A percentile compares a stretch with the other conserved stretches of the same genome.
These are phyloP conservation scores for Malus fusca DNA, from an alignment of 306 rosid genomes.

Conservation along the genomic window DNA sequence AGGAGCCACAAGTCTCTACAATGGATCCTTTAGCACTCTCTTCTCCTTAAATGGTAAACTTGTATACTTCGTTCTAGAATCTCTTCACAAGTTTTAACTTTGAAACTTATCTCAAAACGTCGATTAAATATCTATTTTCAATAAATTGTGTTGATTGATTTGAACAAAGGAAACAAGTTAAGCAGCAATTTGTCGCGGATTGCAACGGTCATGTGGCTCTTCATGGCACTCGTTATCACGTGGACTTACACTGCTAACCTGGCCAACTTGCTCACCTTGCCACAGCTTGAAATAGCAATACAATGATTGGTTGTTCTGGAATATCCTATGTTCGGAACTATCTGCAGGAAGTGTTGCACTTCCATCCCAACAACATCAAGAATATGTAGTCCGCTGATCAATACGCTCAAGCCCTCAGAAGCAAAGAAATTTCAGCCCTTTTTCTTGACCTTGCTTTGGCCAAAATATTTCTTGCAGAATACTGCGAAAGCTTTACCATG, in stretches of 20 bases:
- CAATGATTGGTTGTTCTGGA: conserved; percentile 17
- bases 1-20: conserved; percentile 22
- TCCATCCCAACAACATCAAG: conserved; percentile 9
- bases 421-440: neutral
- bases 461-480: conserved; percentile 8
- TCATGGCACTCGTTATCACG: conserved; percentile 7
- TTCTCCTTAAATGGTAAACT: conserved; percentile 27
- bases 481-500: conserved; percentile 7
- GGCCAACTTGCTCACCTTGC: conserved; percentile 5
- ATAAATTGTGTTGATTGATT: neutral
- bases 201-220: conserved; percentile 9
- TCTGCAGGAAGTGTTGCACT: conserved; percentile 4
- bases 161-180: neutral
- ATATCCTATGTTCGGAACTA: conserved; percentile 1
- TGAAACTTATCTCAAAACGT: neutral
- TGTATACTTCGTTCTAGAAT: neutral
- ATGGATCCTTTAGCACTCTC: conserved; percentile 38
- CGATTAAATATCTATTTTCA: neutral
- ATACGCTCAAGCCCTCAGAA: neutral
- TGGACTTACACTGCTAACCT: conserved; percentile 11
- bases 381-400: neutral
- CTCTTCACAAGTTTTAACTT: neutral
- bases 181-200: conserved; percentile 5
- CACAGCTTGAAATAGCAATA: neutral
- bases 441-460: conserved; percentile 11